Evolutionary conservation across 2,329 filamentous ascomycete species (phyloP), one percentile per base, ranked within the genome.

Genomic region (Curvularia eragrostidis): DNA sequence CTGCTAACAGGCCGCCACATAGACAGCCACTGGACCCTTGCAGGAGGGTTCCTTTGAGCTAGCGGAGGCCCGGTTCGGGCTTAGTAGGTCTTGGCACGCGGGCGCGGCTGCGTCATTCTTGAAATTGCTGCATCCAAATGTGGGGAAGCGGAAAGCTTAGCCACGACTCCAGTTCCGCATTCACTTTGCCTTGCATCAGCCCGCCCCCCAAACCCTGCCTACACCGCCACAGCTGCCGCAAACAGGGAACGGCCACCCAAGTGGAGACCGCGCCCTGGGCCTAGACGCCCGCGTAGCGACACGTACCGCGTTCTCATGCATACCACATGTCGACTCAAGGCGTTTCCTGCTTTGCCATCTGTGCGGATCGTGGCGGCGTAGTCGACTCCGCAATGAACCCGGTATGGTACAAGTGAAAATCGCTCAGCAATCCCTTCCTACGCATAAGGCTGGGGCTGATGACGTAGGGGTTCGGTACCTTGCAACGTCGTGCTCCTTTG

Each of bases 111-210:
- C 71, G 69, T 74, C 71, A 74, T 71, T 63, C 28, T 49, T 10
- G 52, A 36, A 50, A 58, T 52, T 48, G 32, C 36, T 57, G 61
- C 61, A 61, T 54, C 58, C 28, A 57, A 64, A 59, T 53, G 58
- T 63, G 66, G 65, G 65, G 67, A 59, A 61, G 59, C 19, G 10
- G 43, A 60, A 70, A 68, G 66, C 67, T 71, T 70, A 66, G 58
- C 58, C 58, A 57, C 54, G 41, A 55, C 58, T 57, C 55, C 59
- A 63, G 54, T 62, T 64, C 67, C 65, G 67, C 65, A 58, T 70
- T 69, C 59, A 54, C 43, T 24, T 30, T 44, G 48, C 21, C 48
- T 53, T 57, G 39, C 36, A 51, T 52, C 34, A 18, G 46, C 60
- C 56, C 53, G 38, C 48, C 48, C 38, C 56, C 26, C 30, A 47